phyloP scores from a whole-genome alignment of 495 filamentous ascomycete genomes.

The Pyrenopolyporus hunteri region DNA sequence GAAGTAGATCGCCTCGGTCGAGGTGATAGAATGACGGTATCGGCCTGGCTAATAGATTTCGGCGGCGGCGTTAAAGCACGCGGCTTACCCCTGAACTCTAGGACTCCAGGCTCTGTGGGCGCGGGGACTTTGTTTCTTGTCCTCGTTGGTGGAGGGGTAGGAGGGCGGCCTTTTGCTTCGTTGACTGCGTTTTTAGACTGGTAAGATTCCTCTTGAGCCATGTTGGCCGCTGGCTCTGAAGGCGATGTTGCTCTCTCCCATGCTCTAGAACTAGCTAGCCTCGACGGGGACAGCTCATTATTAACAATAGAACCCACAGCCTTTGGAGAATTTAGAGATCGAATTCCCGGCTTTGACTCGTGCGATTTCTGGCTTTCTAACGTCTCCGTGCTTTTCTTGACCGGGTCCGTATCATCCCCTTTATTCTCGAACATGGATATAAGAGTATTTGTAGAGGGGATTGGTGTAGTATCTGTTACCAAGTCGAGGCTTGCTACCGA shows the following conservation, averaged over 20 bases:
- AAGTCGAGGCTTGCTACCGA: conserved; percentile 38
- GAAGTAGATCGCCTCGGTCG: conserved; percentile 23
- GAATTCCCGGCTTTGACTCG: conserved; percentile 16
- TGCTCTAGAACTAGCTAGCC: conserved; percentile 14
- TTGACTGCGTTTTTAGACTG: conserved; percentile 1
- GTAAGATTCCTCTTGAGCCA: conserved; percentile 1
- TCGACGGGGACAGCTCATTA: conserved; percentile 32
- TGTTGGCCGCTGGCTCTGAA: background rate
- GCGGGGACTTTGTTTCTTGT: conserved; percentile 13
- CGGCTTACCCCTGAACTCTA: conserved; percentile 14
- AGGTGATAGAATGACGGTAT: conserved; percentile 29
- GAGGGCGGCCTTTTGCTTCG: conserved; percentile 18
- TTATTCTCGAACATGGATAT: conserved; percentile 66
- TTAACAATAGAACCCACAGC: conserved; percentile 30
- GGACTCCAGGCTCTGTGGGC: background rate
- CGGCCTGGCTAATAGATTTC: conserved; percentile 4
- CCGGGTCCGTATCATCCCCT: conserved; percentile 41
- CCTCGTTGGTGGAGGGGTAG: conserved; percentile 36
- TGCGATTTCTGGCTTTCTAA: conserved; percentile 32
- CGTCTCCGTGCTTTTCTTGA: conserved; percentile 44
- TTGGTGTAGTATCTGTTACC: conserved; percentile 60
- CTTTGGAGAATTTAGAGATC: conserved; percentile 32
- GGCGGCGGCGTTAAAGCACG: conserved; percentile 21
- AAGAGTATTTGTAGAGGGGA: conserved; percentile 61
- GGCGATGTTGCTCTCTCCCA: conserved; percentile 25